phyloP scores from a whole-genome alignment of 2,329 filamentous ascomycete genomes.

The Leptographium wingfieldii region DNA sequence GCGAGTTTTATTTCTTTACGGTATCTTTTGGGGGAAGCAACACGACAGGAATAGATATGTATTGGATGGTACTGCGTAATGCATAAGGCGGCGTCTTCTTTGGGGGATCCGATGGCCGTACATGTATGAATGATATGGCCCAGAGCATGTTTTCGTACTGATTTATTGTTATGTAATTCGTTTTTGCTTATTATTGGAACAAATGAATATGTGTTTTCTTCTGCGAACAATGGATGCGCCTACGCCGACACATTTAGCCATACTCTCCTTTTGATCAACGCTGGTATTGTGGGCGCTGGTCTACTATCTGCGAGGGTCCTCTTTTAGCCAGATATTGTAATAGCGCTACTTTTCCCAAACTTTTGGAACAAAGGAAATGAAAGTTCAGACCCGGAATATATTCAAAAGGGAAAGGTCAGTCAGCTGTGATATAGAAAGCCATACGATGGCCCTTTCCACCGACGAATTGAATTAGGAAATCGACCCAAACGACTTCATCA shows the following conservation, averaged over 20 bases:
- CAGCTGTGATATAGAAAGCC: slow-evolving; percentile 4
- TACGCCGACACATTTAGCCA: no score
- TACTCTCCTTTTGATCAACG: no score
- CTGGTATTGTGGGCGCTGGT: no score
- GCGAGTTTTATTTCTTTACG: neutral
- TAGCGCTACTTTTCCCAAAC: no score
- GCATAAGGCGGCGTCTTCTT: neutral
- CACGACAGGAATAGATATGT: neutral
- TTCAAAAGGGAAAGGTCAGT: neutral
- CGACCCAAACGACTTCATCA: slow-evolving; percentile 8
- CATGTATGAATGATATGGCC: neutral
- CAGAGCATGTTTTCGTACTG: no score
- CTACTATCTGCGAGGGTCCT: no score
- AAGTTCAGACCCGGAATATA: neutral
- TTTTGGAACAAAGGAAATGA: neutral
- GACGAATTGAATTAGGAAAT: slow-evolving; percentile 4
- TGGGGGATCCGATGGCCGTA: neutral
- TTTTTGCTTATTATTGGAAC: no score
- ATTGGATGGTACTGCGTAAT: neutral
- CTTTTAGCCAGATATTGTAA: no score
- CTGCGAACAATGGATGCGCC: no score
- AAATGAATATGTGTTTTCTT: no score
- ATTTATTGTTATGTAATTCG: no score
- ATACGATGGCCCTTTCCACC: slow-evolving; percentile 8
- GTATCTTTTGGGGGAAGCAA: neutral